These are phyloP conservation scores for Phialophora tarda DNA, from an alignment of 2,329 filamentous ascomycete species.

Conservation along the genomic window DNA sequence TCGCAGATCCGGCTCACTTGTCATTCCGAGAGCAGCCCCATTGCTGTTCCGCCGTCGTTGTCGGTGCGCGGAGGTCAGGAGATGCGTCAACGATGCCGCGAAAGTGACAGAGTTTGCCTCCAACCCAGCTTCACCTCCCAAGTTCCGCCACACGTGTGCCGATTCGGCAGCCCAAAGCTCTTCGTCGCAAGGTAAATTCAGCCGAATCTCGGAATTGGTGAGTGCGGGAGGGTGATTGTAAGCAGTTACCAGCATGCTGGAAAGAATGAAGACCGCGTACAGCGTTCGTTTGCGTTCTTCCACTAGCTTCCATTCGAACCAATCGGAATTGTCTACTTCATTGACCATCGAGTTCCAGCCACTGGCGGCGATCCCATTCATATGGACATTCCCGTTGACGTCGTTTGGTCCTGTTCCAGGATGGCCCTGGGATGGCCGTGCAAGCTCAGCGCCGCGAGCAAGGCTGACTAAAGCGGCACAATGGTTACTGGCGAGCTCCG, in stretches of 20 bases:
- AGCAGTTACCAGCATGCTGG: constrained; percentile 85
- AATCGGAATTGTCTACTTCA: constrained; percentile 68
- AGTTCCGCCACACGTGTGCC: constrained; percentile 77
- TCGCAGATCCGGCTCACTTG: constrained; percentile 67
- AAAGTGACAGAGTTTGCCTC: constrained; percentile 77
- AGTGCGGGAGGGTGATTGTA: constrained; percentile 92
- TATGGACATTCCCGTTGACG: constrained; percentile 47
- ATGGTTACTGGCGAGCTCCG: constrained; percentile 90
- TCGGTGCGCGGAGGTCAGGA: constrained; percentile 77
- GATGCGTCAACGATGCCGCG: constrained; percentile 76
- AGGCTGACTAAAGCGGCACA: constrained; percentile 89
- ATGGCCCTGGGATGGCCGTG: constrained; percentile 51
- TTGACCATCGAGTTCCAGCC: constrained; percentile 47
- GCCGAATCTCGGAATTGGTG: constrained; percentile 88
- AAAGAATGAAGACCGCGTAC: constrained; percentile 88
- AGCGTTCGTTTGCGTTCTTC: constrained; percentile 94
- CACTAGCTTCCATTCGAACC: constrained; percentile 83
- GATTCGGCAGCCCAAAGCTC: constrained; percentile 85
- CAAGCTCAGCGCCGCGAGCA: constrained; percentile 83
- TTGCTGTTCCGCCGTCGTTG: constrained; percentile 47
- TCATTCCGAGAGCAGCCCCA: constrained; percentile 38
- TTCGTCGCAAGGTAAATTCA: constrained; percentile 92
- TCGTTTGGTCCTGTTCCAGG: constrained; percentile 34
- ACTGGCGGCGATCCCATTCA: constrained; percentile 53
- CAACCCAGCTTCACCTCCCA: constrained; percentile 73